Evolutionary conservation across 1,139 yeast genomes (phyloP).

Genomic region (Suhomyces ambrosiae): DNA sequence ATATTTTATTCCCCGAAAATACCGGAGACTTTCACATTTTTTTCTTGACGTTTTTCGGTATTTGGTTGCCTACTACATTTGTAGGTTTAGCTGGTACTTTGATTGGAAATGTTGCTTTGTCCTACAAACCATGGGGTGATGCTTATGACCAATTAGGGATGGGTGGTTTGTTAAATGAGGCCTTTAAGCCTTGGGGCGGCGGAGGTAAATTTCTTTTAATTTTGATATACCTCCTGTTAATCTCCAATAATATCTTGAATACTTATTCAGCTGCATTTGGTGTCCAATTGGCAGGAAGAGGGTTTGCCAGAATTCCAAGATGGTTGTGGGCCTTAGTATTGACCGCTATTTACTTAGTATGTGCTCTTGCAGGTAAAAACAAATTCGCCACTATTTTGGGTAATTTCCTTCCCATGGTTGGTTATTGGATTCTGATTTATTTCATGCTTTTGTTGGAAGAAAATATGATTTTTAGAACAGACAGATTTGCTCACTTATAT

Average conservation of each 20-base stretch:
- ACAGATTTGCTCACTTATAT: slow-evolving; percentile 49
- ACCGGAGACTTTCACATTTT: slow-evolving; percentile 62
- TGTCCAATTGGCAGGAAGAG: slow-evolving; percentile 67
- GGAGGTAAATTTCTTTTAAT: slow-evolving; percentile 77
- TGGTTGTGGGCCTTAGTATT: slow-evolving; percentile 74
- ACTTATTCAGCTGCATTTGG: slow-evolving; percentile 85
- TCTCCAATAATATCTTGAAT: slow-evolving; percentile 80
- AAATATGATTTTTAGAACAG: slow-evolving; percentile 68
- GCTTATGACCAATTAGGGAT: slow-evolving; percentile 65
- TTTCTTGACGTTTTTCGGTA: slow-evolving; percentile 65
- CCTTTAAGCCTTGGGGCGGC: slow-evolving; percentile 75
- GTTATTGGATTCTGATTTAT: slow-evolving; percentile 90
- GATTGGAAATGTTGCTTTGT: slow-evolving; percentile 69
- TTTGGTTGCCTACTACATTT: slow-evolving; percentile 71
- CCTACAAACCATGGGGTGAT: slow-evolving; percentile 59
- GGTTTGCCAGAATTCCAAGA: slow-evolving; percentile 69
- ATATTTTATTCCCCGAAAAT: slow-evolving; percentile 76
- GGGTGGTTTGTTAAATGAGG: slow-evolving; percentile 74
- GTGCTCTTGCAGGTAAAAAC: slow-evolving; percentile 76
- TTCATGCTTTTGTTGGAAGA: slow-evolving; percentile 73
- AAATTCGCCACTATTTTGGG: slow-evolving; percentile 74
- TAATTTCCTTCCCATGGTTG: slow-evolving; percentile 93
- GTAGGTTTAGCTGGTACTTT: slow-evolving; percentile 75
- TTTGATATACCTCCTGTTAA: slow-evolving; percentile 67
- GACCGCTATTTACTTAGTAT: slow-evolving; percentile 65